Base-by-base conservation (phyloP, 2,329 filamentous ascomycete species). In the Fusarium citri region DNA sequence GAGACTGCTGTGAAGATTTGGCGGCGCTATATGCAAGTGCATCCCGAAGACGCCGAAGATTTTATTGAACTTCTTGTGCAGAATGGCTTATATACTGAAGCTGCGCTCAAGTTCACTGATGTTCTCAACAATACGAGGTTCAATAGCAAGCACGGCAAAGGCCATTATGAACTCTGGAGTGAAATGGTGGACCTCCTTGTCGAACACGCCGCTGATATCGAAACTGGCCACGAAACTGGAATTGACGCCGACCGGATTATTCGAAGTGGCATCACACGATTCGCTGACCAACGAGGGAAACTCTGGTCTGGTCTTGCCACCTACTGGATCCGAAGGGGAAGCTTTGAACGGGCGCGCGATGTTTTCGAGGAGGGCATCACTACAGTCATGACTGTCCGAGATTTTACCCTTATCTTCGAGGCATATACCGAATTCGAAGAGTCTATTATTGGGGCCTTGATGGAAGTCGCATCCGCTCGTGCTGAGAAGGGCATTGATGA, bases 391-490 rank as follows among this genome's bases (percentile, higher is more conserved):
- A 99, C 96, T 4, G 94, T 99, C 46, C 91, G 96, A 59, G 96
- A 99, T 81, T 99, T 99, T 77, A 97, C 94, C 1, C 88, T 98
- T 58, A 91, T 98, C 47, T 99, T 99, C 74, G 96, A 99, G 80
- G 92, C 94, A 0, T 99, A 98, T 76, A 91, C 93, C 31, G 96
- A 99, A 80, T 98, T 98, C 67, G 96, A 99, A 79, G 97, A 99
- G 81, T 95, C 94, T 0, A 91, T 98, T 72, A 97, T 98, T 69
- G 91, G 93, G 16, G 91, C 91, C 49, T 85, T 98, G 73, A 97
- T 99, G 90, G 94, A 98, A 74, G 88, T 92, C 56, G 94, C 94
- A 2, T 92, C 94, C 9, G 82, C 83, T 50, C 91, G 94, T 45
- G 90, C 93, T n/a, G 91, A 94, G 55, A 92, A 94, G 76, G 93